Conservation (phyloP, 495 filamentous ascomycete genomes). For the Lepidopterella palustris region DNA sequence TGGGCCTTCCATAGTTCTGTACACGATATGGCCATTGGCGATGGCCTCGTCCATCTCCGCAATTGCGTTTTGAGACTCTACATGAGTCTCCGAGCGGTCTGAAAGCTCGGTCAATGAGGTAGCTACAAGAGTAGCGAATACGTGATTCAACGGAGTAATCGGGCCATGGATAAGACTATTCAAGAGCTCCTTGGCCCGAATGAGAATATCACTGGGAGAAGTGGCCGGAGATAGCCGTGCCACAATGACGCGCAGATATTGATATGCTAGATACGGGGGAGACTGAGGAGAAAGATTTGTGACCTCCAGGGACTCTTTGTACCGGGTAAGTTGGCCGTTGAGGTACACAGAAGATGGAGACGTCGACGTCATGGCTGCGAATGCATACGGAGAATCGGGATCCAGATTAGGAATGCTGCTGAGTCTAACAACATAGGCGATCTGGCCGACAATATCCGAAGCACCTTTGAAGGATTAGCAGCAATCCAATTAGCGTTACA, state of each 20-base stretch:
- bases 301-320: constrained; percentile 17
- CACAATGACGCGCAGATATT: constrained; percentile 21
- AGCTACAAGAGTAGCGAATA: constrained; percentile 23
- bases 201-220: constrained; percentile 12
- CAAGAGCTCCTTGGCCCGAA: constrained; percentile 15
- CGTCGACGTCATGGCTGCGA: constrained; percentile 8
- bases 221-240: constrained; percentile 9
- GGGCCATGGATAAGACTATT: constrained; percentile 4
- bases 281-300: constrained; percentile 13
- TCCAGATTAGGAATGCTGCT: constrained; percentile 19
- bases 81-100: constrained; percentile 23
- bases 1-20: constrained; percentile 9
- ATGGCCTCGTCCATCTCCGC: constrained; percentile 26
- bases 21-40: constrained; percentile 16
- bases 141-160: constrained; percentile 20
- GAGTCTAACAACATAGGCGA: constrained; percentile 12
- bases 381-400: constrained; percentile 9
- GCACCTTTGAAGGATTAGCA: constrained; percentile 7
- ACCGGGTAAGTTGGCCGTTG: constrained; percentile 16
- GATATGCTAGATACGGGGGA: constrained; percentile 18
- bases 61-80: constrained; percentile 21
- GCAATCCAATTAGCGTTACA: neutral
- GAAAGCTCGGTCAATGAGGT: constrained; percentile 21
- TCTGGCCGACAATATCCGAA: constrained; percentile 20
- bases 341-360: constrained; percentile 17